Evolutionary conservation across 768 basidiomycete genomes (phyloP).

Genomic region (Gymnopilus junonius): DNA sequence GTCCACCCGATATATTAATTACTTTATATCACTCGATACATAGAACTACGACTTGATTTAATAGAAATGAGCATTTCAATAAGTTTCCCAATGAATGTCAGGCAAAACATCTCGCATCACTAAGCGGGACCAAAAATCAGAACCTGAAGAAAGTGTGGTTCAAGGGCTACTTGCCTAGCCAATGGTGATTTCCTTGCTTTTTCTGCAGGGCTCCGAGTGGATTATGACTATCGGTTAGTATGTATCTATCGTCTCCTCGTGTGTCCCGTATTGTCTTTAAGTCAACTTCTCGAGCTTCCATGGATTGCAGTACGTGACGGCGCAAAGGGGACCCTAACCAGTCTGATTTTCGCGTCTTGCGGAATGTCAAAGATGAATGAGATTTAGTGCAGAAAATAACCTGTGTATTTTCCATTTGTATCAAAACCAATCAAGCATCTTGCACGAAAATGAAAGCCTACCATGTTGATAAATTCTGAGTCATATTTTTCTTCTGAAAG

Average conservation of each 20-base stretch:
- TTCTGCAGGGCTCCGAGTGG: constrained; percentile 69
- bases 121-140: constrained; percentile 29
- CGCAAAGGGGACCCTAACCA: constrained; percentile 74
- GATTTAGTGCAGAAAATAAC: constrained; percentile 83
- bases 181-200: constrained; percentile 69
- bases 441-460: constrained; percentile 34
- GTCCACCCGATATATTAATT: too few species aligned
- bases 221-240: constrained; percentile 68
- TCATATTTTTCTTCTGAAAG: constrained; percentile 51
- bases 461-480: constrained; percentile 74
- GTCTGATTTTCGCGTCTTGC: constrained; percentile 55
- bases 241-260: constrained; percentile 47
- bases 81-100: constrained; percentile 78
- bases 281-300: constrained; percentile 59
- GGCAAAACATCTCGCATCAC: constrained; percentile 84
- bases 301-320: constrained; percentile 54
- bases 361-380: constrained; percentile 58
- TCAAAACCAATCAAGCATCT: not conserved
- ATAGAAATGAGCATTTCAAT: constrained; percentile 38
- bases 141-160: not conserved
- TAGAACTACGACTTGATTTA: not conserved
- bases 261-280: constrained; percentile 42
- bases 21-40: not conserved
- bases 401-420: constrained; percentile 38
- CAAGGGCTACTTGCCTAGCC: constrained; percentile 59